Base-by-base conservation (phyloP, 2,329 filamentous ascomycete species). In the Claviceps purpurea region DNA sequence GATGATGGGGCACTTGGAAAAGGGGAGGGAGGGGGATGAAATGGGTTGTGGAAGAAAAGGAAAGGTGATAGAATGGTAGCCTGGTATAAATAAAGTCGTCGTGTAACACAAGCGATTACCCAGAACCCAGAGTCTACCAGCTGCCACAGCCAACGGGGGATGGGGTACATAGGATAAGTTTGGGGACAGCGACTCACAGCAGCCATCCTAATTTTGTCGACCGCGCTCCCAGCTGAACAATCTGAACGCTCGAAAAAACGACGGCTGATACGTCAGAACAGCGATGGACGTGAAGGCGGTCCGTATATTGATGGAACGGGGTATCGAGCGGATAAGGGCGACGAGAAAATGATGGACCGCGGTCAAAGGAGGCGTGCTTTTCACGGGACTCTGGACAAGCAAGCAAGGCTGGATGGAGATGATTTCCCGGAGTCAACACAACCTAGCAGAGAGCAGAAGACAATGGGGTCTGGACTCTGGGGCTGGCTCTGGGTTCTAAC, bases 141-240 rank as follows among this genome's bases (percentile, higher is more conserved):
- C 50, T 52, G 45, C 48, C 51, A 40, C 46, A 42, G 50, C 47
- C 26, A 30, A 7, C 20, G 44, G 16, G 16, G 53, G 53, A 50
- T 53, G 41, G 53, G 51, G 51, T 45, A 39, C 50, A 53, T 26
- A 38, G 20, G 37, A 34, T 13, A 13, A 24, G 50, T 26, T 54
- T 43, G 49, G 47, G 52, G 47, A 51, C 46, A 52, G 55, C 52
- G 54, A 70, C 68, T 68, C 65, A 70, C 68, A 66, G 68, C 65
- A 67, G 68, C 68, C 68, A 70, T 70, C 66, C 67, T 70, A 65
- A 64, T 61, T 59, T 58, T 62, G 62, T 60, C 60, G 55, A 53
- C 55, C 54, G 56, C 53, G 57, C 55, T 56, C 54, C 48, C 40
- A 47, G 50, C 13, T 40, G 45, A 46, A 53, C 50, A 16, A 50